phyloP scores from a whole-genome alignment of 345 rosid genomes.

The Nasturtium officinale region DNA sequence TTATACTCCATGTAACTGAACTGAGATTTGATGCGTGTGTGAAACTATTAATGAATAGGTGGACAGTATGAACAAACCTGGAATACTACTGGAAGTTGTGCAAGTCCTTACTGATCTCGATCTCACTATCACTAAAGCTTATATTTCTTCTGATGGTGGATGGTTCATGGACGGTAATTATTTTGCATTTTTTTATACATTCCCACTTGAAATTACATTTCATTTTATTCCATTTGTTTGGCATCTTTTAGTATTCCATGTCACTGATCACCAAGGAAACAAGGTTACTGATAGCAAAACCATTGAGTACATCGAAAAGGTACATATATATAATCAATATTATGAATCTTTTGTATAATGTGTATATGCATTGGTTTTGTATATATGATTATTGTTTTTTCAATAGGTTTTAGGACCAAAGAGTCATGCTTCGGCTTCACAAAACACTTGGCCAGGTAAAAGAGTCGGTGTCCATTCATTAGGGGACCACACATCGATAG shows the following conservation, averaged over 20 bases:
- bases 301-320: constrained; percentile 85
- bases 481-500: constrained; percentile 86
- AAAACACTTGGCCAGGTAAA: constrained; percentile 65
- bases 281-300: constrained; percentile 72
- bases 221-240: constrained; percentile 13
- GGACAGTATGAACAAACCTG: constrained; percentile 93
- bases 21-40: neutral
- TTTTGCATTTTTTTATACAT: neutral
- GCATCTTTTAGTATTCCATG: constrained; percentile 67
- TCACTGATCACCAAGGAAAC: constrained; percentile 85
- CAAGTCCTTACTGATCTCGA: constrained; percentile 86
- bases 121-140: constrained; percentile 88
- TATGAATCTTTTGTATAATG: neutral
- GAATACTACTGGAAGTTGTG: constrained; percentile 92
- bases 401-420: constrained; percentile 83
- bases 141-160: constrained; percentile 95
- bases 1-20: neutral
- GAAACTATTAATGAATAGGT: constrained; percentile 48
- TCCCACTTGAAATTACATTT: neutral
- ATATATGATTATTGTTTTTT: constrained; percentile 12
- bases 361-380: neutral
- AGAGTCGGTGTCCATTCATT: constrained; percentile 76
- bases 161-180: constrained; percentile 95
- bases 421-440: constrained; percentile 54
- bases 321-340: constrained; percentile 8